These are phyloP conservation scores for Spergularia azorica DNA, from an alignment of 179 eudicot genomes.

Conservation along the genomic window DNA sequence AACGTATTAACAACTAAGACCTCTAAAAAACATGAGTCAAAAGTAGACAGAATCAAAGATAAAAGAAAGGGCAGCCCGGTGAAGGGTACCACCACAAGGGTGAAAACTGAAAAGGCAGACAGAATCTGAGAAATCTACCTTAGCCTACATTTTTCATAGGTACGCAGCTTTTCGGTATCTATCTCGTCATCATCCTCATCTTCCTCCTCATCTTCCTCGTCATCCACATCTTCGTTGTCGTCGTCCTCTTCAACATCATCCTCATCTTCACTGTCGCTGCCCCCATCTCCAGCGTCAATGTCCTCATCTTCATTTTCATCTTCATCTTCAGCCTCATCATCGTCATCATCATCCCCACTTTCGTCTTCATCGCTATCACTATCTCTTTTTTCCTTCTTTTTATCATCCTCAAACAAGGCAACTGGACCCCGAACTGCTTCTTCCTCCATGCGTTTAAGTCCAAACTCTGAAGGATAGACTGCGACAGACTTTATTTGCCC, in stretches of 20 bases:
- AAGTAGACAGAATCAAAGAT: not conserved
- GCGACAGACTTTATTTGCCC: conserved; percentile 76
- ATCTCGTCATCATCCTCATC: conserved; percentile 49
- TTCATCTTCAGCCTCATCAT: conserved; percentile 38
- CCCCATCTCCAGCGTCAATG: conserved; percentile 38
- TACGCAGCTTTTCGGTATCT: conserved; percentile 71
- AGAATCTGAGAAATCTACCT: conserved; percentile 40
- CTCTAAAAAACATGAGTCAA: not conserved
- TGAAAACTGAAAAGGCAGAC: no score
- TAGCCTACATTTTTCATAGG: conserved; percentile 85
- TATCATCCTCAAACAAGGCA: conserved; percentile 62
- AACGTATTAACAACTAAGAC: not conserved
- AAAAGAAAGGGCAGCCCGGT: not conserved
- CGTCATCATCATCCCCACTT: conserved; percentile 32
- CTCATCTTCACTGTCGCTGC: conserved; percentile 38
- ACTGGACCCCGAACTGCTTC: conserved; percentile 88
- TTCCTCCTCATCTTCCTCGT: conserved; percentile 34
- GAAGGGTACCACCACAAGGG: no score
- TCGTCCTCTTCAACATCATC: conserved; percentile 35
- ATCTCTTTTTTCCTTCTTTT: conserved; percentile 33
- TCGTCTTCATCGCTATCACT: conserved; percentile 14
- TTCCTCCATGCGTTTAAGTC: conserved; percentile 92
- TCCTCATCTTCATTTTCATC: conserved; percentile 31
- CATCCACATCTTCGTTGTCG: conserved; percentile 34
- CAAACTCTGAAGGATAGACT: conserved; percentile 96